Percentiles rank a stretch among this genome's conserved stretches.
Evolutionary conservation across 192 early-diverging fungal species (phyloP).

Genomic region (Phycomyces blakesleeanus): DNA sequence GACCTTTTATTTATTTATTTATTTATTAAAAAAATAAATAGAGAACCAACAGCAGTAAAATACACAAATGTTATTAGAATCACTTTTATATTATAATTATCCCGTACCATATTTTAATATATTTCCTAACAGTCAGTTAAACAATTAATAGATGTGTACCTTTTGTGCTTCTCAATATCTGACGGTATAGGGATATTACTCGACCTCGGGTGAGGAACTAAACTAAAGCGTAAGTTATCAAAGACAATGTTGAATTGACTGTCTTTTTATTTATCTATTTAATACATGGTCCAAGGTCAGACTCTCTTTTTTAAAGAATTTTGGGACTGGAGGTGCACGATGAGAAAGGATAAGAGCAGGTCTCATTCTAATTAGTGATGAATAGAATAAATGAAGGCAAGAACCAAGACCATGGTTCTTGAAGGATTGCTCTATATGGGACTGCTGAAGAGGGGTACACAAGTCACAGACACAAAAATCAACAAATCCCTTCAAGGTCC

Average conservation of each 20-base stretch:
- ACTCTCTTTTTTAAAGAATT: constrained; percentile 24
- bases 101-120: too few relatives aligned
- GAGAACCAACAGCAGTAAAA: not conserved
- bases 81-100: too few relatives aligned
- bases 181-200: constrained; percentile 33
- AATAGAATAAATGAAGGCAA: not conserved
- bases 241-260: not conserved
- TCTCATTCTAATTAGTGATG: constrained; percentile 10
- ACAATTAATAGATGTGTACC: constrained; percentile 18
- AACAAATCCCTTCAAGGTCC: not conserved
- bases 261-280: too few relatives aligned
- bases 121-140: too few relatives aligned
- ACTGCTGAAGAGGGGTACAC: not conserved
- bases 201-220: constrained; percentile 28
- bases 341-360: constrained; percentile 7
- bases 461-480: constrained; percentile 4
- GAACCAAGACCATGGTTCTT: not conserved
- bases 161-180: constrained; percentile 33
- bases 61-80: too few relatives aligned
- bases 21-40: too few relatives aligned
- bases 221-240: not conserved
- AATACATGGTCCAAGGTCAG: constrained; percentile 34
- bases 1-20: constrained; percentile 10
- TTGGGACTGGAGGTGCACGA: constrained; percentile 23
- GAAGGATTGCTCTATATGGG: not conserved